phyloP scores from a whole-genome alignment of 140 eudicot genomes.

The Flaveria floridana region DNA sequence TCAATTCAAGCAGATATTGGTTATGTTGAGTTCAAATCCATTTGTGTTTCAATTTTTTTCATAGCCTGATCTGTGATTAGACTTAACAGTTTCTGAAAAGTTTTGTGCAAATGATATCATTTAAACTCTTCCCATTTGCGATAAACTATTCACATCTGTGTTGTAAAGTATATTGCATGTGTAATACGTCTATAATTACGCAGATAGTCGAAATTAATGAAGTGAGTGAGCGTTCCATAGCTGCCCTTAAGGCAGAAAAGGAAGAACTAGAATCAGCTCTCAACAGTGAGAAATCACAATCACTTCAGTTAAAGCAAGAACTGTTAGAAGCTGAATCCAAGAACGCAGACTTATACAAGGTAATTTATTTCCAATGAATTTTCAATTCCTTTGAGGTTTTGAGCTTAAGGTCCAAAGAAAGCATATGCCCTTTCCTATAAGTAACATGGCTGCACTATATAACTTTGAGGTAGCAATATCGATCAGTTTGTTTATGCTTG shows the following conservation, averaged over 20 bases:
- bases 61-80: not conserved
- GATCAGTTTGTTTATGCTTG: not conserved
- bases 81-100: not conserved
- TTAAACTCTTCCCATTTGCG: not conserved
- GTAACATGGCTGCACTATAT: not conserved
- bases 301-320: slow-evolving; percentile 77
- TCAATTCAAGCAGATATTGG: not conserved
- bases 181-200: slow-evolving; percentile 18
- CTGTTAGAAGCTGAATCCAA: slow-evolving; percentile 78
- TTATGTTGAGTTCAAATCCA: not conserved
- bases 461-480: not conserved
- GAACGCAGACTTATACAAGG: slow-evolving; percentile 87
- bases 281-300: slow-evolving; percentile 65
- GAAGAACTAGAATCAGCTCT: slow-evolving; percentile 69
- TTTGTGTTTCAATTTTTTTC: not conserved
- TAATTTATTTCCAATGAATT: slow-evolving; percentile 30
- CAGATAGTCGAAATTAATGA: slow-evolving; percentile 57
- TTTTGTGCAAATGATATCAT: not conserved
- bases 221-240: slow-evolving; percentile 55
- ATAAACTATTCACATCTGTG: not conserved
- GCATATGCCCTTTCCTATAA: not conserved
- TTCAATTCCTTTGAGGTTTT: slow-evolving; percentile 3
- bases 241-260: slow-evolving; percentile 66
- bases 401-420: slow-evolving; percentile 20
- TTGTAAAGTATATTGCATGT: slow-evolving; percentile 14